Percentiles rank a stretch among this genome's conserved stretches.
phyloP scores from a whole-genome alignment of 2,329 filamentous ascomycete genomes.

The Dactylella cylindrospora region DNA sequence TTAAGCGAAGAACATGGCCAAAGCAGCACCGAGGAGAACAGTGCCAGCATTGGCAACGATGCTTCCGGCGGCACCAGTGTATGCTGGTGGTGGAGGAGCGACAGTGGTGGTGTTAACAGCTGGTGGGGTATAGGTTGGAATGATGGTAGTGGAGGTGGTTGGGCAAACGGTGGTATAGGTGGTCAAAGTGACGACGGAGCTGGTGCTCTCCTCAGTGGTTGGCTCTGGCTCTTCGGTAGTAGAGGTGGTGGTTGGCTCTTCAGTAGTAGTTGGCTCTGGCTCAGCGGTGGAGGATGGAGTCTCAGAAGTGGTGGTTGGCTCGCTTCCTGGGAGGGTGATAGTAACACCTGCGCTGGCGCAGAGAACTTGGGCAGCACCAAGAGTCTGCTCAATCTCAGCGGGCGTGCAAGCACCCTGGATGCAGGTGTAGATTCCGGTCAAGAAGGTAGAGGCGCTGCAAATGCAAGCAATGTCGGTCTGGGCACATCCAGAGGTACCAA shows the following conservation, averaged over 20 bases:
- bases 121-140: slow-evolving; percentile 20
- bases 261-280: not conserved
- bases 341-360: slow-evolving; percentile 34
- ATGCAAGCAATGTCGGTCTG: slow-evolving; percentile 38
- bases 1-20: slow-evolving; percentile 44
- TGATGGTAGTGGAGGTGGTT: slow-evolving; percentile 12
- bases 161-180: slow-evolving; percentile 38
- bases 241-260: not conserved
- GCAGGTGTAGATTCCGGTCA: slow-evolving; percentile 23
- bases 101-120: slow-evolving; percentile 26
- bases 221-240: slow-evolving; percentile 1
- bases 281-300: not conserved
- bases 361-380: slow-evolving; percentile 25
- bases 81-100: slow-evolving; percentile 24
- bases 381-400: slow-evolving; percentile 13
- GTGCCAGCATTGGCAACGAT: slow-evolving; percentile 38
- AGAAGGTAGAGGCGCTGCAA: slow-evolving; percentile 15
- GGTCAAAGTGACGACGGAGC: slow-evolving; percentile 37
- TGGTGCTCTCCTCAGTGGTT: slow-evolving; percentile 15
- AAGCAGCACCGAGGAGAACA: slow-evolving; percentile 36
- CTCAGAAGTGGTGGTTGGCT: not conserved
- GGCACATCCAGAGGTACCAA: slow-evolving; percentile 16
- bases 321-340: slow-evolving; percentile 20
- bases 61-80: slow-evolving; percentile 34
- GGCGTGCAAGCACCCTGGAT: slow-evolving; percentile 16